These are phyloP conservation scores for Grosmannia huntii DNA, from an alignment of 2,329 filamentous ascomycete species.

Conservation along the genomic window DNA sequence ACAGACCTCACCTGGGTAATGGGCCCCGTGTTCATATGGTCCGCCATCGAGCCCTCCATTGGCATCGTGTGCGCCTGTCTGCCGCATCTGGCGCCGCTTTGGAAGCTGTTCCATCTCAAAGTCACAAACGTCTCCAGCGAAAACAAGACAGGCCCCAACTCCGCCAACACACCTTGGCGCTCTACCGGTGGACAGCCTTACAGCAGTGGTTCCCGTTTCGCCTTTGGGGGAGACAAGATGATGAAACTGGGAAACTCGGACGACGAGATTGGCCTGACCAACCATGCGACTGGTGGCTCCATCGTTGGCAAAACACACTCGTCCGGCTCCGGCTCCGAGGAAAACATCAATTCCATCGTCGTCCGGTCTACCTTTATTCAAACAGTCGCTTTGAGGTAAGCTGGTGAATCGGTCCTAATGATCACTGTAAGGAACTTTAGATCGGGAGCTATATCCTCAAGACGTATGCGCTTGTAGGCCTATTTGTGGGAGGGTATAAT, in stretches of 20 bases:
- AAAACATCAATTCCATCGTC: background rate
- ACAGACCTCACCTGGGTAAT: conserved; percentile 11
- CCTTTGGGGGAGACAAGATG: background rate
- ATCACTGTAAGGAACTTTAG: no score
- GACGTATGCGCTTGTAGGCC: no score
- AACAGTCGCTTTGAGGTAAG: background rate
- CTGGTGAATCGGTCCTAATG: no score
- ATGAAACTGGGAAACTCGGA: background rate
- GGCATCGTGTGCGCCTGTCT: conserved; percentile 31
- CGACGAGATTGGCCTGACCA: conserved; percentile 1
- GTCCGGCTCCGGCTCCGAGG: background rate
- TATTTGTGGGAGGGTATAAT: no score
- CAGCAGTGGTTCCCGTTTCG: background rate
- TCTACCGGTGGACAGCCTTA: background rate
- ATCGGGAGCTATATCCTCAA: no score
- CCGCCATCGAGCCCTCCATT: conserved; percentile 18
- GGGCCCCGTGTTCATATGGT: conserved; percentile 21
- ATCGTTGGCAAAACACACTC: background rate
- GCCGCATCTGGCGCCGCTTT: conserved; percentile 25
- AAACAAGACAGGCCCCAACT: background rate
- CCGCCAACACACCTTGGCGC: background rate
- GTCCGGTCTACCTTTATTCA: background rate
- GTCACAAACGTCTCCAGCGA: background rate
- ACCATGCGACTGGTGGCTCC: background rate
- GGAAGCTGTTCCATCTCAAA: background rate